Evolutionary conservation across 345 rosid genomes (phyloP), one percentile per base, ranked within the genome.

Genomic region (Hypericum androsaemum): DNA sequence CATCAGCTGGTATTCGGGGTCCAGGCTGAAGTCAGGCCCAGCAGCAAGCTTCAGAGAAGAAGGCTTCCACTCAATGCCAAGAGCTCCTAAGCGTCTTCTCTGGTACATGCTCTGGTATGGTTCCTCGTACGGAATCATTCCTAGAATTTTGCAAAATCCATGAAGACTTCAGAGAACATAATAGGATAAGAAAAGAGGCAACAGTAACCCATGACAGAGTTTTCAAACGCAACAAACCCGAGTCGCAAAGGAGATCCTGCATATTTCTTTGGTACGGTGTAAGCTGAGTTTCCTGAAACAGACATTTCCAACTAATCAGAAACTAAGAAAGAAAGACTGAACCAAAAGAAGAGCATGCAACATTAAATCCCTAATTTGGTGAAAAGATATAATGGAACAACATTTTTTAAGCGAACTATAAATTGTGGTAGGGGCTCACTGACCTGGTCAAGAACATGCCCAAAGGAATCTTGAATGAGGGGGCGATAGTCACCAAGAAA

Each of bases 401-500:
- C 4, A 22, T 22, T 22, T 22, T 22, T 22, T 22, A 22, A 22
- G 32, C 32, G 4, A 22, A 22, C 32, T 22, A n/a, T n/a, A n/a
- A 22, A 22, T 22, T 1, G 32, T 22, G 32, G 32, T 22, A 1
- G 32, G 32, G 43, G 61, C 50, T 58, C 64, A 53, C 75, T 47
- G 68, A 94, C 99, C 95, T 83, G 95, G 70, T 94, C 99, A 68
- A 94, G 82, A 56, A 80, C 83, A 71, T 88, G 77, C 41, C 97
- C 99, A 41, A 70, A 58, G 52, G 80, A 64, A 74, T 94, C 99
- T 54, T 86, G 94, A 56, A 85, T 60, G 59, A 94, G 64, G 10
- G 99, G 99, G 35, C 99, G 95, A 72, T 86, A 94, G 69, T 94
- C 99, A 66, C 99, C 99, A 38, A 94, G 83, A 76, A 81, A 94